Percentiles rank a stretch among this genome's conserved stretches.
These are phyloP conservation scores for Paxillus rubicundulus DNA, from an alignment of 768 basidiomycete genomes.

Conservation along the genomic window DNA sequence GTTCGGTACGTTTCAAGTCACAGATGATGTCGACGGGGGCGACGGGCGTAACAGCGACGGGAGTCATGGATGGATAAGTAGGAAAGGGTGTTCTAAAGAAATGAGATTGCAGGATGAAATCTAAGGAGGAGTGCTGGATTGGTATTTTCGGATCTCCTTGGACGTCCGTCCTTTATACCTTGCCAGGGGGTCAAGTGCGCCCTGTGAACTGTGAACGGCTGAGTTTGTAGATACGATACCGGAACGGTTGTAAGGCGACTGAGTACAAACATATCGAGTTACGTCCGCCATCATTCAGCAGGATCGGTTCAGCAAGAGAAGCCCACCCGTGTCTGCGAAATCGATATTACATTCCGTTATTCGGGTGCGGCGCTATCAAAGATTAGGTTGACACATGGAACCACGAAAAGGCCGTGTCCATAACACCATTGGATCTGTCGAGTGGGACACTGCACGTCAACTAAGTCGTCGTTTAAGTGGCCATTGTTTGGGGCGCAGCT, in stretches of 20 bases:
- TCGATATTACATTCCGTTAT: slow-evolving; percentile 3
- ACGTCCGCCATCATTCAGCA: not conserved
- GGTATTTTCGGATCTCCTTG: slow-evolving; percentile 2
- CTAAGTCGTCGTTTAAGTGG: not conserved
- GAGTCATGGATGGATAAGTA: slow-evolving; percentile 3
- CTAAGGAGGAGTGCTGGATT: not conserved
- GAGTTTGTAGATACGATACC: not conserved
- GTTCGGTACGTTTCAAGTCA: slow-evolving; percentile 10
- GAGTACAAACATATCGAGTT: not conserved
- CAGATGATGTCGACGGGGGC: slow-evolving; percentile 9
- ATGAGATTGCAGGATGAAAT: not conserved
- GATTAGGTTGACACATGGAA: slow-evolving; percentile 1
- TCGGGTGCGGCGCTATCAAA: slow-evolving; percentile 7
- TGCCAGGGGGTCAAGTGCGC: not conserved
- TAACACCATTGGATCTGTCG: not conserved
- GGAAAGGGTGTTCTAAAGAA: not conserved
- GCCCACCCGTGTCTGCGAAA: not conserved
- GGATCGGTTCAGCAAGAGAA: not conserved
- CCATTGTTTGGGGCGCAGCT: not conserved
- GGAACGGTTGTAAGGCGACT: not conserved
- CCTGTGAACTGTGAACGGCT: not conserved
- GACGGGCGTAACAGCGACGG: slow-evolving; percentile 8
- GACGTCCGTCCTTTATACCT: slow-evolving; percentile 21
- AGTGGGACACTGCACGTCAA: not conserved
- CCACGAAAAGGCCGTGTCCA: not conserved